Evolutionary conservation across 2,329 filamentous ascomycete genomes (phyloP).

Genomic region (Colletotrichum melonis): DNA sequence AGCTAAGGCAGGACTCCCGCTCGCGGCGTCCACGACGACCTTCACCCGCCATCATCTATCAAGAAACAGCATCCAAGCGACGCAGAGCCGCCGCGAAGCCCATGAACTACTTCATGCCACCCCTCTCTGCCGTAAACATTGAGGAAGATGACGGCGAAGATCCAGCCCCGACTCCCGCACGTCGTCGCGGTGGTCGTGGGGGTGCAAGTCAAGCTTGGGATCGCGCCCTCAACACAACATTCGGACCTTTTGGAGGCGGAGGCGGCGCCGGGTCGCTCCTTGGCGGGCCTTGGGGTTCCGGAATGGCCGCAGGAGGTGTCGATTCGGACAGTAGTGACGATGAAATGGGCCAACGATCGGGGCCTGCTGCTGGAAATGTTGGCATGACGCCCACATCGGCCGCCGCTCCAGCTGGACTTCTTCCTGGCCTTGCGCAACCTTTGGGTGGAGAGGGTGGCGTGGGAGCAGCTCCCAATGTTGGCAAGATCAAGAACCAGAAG

Average conservation of each 20-base stretch:
- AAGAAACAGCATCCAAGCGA: constrained; percentile 62
- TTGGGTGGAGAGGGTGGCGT: constrained; percentile 46
- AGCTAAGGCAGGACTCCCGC: constrained; percentile 67
- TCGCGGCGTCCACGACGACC: constrained; percentile 63
- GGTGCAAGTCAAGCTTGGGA: constrained; percentile 74
- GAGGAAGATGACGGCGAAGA: constrained; percentile 81
- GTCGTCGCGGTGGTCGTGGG: constrained; percentile 72
- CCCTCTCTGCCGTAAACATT: constrained; percentile 69
- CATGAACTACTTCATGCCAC: constrained; percentile 88
- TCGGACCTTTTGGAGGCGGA: constrained; percentile 87
- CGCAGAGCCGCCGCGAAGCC: constrained; percentile 69
- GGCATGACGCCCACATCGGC: constrained; percentile 69
- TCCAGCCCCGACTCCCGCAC: constrained; percentile 74
- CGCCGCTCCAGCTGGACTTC: constrained; percentile 56
- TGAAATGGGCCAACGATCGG: constrained; percentile 76
- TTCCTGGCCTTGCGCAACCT: constrained; percentile 50
- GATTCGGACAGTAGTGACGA: constrained; percentile 99
- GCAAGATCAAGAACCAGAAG: constrained; percentile 93
- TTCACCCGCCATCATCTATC: constrained; percentile 68
- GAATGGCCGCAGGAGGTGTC: constrained; percentile 75
- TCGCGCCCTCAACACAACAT: constrained; percentile 87
- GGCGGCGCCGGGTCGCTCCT: constrained; percentile 79
- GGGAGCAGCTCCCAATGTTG: constrained; percentile 79
- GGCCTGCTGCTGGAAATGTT: constrained; percentile 59
- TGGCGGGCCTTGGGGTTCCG: constrained; percentile 79